phyloP scores from a whole-genome alignment of 306 rosid genomes.

The Quercus suber region DNA sequence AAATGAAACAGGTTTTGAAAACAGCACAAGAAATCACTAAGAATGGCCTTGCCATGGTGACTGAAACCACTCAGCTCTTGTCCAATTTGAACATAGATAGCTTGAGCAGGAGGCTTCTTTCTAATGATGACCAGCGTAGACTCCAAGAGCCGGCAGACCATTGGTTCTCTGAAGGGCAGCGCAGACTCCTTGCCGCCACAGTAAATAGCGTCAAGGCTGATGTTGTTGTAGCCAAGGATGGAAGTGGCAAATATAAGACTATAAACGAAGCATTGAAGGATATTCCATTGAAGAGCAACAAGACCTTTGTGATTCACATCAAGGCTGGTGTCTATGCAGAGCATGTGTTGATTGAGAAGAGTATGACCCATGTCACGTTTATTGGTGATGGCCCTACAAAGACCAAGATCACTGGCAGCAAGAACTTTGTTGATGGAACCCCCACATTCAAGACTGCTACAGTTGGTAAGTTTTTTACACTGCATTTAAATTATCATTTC shows the following conservation, averaged over 20 bases:
- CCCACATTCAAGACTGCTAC: constrained; percentile 57
- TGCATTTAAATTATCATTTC: background rate
- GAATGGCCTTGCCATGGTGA: constrained; percentile 65
- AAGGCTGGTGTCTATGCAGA: constrained; percentile 64
- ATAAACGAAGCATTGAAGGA: constrained; percentile 51
- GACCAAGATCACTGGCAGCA: constrained; percentile 46
- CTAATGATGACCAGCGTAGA: background rate
- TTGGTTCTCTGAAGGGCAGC: constrained; percentile 35
- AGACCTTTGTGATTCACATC: constrained; percentile 60
- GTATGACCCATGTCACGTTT: constrained; percentile 43
- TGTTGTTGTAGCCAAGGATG: constrained; percentile 63
- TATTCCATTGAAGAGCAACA: constrained; percentile 36
- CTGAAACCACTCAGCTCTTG: constrained; percentile 12
- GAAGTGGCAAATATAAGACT: constrained; percentile 55
- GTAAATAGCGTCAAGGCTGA: constrained; percentile 25
- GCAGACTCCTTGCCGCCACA: constrained; percentile 25
- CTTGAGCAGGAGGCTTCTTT: constrained; percentile 20
- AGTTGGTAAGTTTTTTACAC: constrained; percentile 37
- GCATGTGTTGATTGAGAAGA: constrained; percentile 22
- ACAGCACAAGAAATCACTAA: constrained; percentile 43
- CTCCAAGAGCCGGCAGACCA: too few species aligned
- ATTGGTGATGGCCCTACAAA: constrained; percentile 78
- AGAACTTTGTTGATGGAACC: constrained; percentile 44
- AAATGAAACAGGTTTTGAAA: constrained; percentile 42
- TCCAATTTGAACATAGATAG: background rate